A percentile compares a stretch with the other conserved stretches of the same genome.
These are phyloP conservation scores for Rhytidhysteron rufulum DNA, from an alignment of 2,329 filamentous ascomycete genomes.

Conservation along the genomic window DNA sequence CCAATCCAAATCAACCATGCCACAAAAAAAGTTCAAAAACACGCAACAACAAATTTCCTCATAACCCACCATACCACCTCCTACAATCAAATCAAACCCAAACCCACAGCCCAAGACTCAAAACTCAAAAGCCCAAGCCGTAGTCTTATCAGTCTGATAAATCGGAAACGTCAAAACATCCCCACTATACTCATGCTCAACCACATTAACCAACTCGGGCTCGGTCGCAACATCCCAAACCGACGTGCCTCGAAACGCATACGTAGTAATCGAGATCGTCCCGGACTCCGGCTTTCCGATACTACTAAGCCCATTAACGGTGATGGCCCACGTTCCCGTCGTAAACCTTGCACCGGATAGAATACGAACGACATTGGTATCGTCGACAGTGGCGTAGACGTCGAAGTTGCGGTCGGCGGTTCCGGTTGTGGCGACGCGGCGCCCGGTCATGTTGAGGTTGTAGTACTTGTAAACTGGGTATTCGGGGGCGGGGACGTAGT, in stretches of 20 bases:
- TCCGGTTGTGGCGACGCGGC: conserved; percentile 33
- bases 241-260: not conserved
- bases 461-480: conserved; percentile 50
- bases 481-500: conserved; percentile 41
- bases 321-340: not conserved
- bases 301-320: not conserved
- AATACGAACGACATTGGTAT: not conserved
- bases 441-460: conserved; percentile 41
- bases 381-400: conserved; percentile 30
- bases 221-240: not conserved
- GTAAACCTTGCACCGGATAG: not conserved
- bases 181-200: not conserved
- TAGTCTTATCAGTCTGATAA: not conserved
- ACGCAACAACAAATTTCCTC: no score
- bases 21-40: no score
- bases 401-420: conserved; percentile 36
- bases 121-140: not conserved
- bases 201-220: not conserved
- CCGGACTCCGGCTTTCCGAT: not conserved
- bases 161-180: not conserved
- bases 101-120: no score
- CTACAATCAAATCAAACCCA: no score
- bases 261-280: not conserved
- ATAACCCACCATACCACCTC: no score
- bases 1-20: no score